Evolutionary conservation across 768 basidiomycete species (phyloP), one percentile per base, ranked within the genome.

Genomic region (Lepiota brunneoincarnata): DNA sequence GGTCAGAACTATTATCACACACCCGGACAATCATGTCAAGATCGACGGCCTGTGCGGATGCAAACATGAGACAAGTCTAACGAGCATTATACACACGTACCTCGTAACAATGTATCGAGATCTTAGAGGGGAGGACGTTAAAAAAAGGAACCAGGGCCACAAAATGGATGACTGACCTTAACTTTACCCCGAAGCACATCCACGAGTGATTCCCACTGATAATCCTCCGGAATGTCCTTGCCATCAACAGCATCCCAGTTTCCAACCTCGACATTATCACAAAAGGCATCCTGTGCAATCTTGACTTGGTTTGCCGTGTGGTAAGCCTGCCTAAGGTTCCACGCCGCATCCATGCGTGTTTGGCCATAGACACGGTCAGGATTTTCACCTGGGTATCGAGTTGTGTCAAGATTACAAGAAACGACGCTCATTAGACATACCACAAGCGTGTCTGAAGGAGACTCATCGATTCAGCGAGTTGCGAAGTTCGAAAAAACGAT

Each of bases 291-390:
- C 68, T 91, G 92, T 31, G 75, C 70, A n/a, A 73, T 67, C 61
- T 82, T 86, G 43, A 93, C 71, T 55, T 81, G 75, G 2, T 80
- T 75, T 0, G 89, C 91, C 48, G 79, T 74, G 51, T 86, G 74
- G 62, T 91, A 91, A 61, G 84, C 89, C 54, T 83, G 61, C 11
- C 91, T 81, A 69, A 87, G 89, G 20, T 78, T 76, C 86, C 86
- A 87, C 6, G 74, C 73, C 0, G 75, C 75, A 56, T 86, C 84
- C 83, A 86, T 85, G 7, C 84, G 76, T 1, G 77, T 75, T 46
- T 73, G 74, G 1, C 64, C 64, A 55, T 83, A 81, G 5, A 65
- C 50, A n/a, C 70, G 60, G 58, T 62, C 62, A 59, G 83, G 83
- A 56, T 88, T 87, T 63, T 88, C 86, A 44, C 86, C 82, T 56